Evolutionary conservation across 345 rosid genomes (phyloP).

Genomic region (Syzygium grande): DNA sequence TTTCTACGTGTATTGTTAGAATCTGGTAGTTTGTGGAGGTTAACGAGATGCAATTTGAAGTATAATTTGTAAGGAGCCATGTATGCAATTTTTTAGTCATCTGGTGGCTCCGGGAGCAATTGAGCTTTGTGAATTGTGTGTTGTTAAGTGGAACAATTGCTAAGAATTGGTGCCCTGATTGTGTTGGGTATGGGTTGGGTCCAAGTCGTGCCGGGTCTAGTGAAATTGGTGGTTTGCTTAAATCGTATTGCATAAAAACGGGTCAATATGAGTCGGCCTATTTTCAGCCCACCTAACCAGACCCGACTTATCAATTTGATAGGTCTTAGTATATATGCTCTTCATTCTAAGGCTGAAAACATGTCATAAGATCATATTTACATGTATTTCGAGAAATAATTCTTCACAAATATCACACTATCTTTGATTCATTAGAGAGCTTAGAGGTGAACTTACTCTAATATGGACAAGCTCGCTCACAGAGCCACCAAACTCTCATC

Average conservation of each 20-base stretch:
- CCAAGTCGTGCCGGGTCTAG: accelerated
- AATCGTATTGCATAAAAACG: neutral
- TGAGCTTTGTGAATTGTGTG: neutral
- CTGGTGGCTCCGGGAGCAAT: neutral
- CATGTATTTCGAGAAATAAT: neutral
- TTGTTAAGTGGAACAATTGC: neutral
- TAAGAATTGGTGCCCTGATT: neutral
- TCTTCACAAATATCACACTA: neutral
- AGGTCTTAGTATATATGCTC: neutral
- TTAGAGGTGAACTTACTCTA: neutral
- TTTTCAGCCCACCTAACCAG: neutral
- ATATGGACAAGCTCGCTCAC: neutral
- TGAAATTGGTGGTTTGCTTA: neutral
- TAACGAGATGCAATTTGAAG: neutral
- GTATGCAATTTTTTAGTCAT: neutral
- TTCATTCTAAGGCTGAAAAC: neutral
- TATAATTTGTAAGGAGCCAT: neutral
- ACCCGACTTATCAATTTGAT: neutral
- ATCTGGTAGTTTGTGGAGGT: neutral
- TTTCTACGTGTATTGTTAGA: neutral
- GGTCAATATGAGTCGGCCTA: neutral
- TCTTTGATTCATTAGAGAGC: neutral
- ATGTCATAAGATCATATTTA: neutral
- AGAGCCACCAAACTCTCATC: neutral
- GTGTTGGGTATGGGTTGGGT: neutral